phyloP scores from a whole-genome alignment of 208 protist species.

The Phytomonas sp. region DNA sequence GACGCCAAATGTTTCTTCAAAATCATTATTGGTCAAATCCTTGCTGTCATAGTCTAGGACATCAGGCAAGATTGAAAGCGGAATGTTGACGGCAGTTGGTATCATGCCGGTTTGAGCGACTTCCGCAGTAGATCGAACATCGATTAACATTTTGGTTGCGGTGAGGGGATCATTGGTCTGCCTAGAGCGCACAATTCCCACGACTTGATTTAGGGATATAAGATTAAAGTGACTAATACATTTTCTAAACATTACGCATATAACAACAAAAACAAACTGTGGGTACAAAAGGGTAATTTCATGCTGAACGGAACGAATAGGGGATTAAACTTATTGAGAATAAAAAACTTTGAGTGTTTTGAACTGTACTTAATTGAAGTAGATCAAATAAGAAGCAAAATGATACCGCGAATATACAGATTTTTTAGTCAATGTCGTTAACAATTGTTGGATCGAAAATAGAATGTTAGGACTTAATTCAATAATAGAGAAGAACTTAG shows the following conservation, averaged over 20 bases:
- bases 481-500: conserved; percentile 1
- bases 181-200: conserved; percentile 51
- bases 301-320: background rate
- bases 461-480: background rate
- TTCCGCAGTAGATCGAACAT: conserved; percentile 70
- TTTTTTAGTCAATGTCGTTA: conserved; percentile 4
- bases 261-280: conserved; percentile 4
- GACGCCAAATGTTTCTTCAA: conserved; percentile 31
- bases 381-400: conserved; percentile 1
- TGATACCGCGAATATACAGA: conserved; percentile 1
- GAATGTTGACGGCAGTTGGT: conserved; percentile 59
- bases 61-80: conserved; percentile 39
- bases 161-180: conserved; percentile 14
- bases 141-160: conserved; percentile 37
- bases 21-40: conserved; percentile 39
- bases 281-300: background rate
- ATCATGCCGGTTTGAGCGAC: conserved; percentile 59
- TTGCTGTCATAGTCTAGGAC: conserved; percentile 31
- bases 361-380: background rate
- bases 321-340: background rate
- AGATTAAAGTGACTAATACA: conserved; percentile 11
- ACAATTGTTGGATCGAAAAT: background rate
- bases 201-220: conserved; percentile 49
- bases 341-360: background rate
- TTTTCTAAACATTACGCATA: conserved; percentile 20